Conservation (phyloP, 1,284 basidiomycete species). For the Porodaedalea pini region DNA sequence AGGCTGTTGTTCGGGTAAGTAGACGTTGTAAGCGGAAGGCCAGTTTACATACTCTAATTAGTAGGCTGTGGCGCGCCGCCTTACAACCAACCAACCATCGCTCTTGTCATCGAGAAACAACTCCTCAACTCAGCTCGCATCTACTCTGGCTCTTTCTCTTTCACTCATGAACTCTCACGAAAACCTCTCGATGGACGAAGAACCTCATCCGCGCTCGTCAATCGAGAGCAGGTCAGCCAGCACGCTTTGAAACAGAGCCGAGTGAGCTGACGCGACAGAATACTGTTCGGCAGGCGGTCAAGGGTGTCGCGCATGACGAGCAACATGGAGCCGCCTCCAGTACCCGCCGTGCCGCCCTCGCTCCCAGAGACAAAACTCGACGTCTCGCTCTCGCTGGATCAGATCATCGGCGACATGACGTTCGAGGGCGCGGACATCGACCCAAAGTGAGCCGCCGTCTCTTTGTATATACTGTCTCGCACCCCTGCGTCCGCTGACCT, state of each 20-base stretch:
- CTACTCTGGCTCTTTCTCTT: neutral
- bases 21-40: neutral
- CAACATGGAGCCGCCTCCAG: neutral
- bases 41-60: constrained; percentile 2
- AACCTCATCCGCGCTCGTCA: constrained; percentile 16
- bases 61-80: constrained; percentile 4
- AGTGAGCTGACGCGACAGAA: neutral
- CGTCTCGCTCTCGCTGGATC: constrained; percentile 16
- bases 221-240: constrained; percentile 19
- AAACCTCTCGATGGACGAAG: constrained; percentile 1
- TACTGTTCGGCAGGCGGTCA: constrained; percentile 7
- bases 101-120: neutral
- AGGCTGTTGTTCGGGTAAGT: neutral
- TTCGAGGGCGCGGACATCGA: constrained; percentile 10
- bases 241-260: neutral
- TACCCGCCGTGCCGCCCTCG: constrained; percentile 12
- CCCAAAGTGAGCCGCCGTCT: constrained; percentile 10
- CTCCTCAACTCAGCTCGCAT: neutral
- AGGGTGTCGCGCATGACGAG: constrained; percentile 17
- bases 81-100: constrained; percentile 1
- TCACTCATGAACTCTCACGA: constrained; percentile 3
- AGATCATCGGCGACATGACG: constrained; percentile 14
- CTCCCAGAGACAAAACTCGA: constrained; percentile 19
- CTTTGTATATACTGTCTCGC: neutral
- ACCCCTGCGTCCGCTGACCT: neutral